Evolutionary conservation across 805 yeast species (phyloP), one percentile per base, ranked within the genome.

Genomic region (Schwanniomyces yamadae): DNA sequence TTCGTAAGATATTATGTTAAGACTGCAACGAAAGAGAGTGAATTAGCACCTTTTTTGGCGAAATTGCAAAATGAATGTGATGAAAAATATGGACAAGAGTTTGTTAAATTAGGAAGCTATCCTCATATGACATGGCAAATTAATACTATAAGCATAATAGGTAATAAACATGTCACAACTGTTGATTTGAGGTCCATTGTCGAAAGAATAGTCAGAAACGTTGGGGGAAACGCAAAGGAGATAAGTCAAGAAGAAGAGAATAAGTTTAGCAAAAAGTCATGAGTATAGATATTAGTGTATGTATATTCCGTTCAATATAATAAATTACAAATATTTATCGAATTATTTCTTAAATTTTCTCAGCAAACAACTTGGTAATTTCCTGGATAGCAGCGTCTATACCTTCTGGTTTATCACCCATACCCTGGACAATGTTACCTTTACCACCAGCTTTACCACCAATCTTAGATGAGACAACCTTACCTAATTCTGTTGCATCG

Each of bases 371-470:
- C 54, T 72, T 71, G 48, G 74, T 74, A 34, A 90, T 77, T 44
- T 82, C 86, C 22, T 72, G 76, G 46, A 93, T 71, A 18, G 99
- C 99, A 26, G 72, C 74, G 27, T 71, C 73, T 35, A 88, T 72
- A 45, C 84, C 86, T 22, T 66, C 72, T 23, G 81, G 74, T 44
- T 87, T 84, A 50, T 82, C 87, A 52, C 99, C 99, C 81, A 88
- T 84, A 65, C 99, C 99, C 70, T 93, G 99, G 50, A 88, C 87
- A 37, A 90, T 81, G 48, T 88, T 86, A 45, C 96, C 98, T 67
- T 88, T 93, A 63, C 99, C 99, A 68, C 99, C 99, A 40, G 96
- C 95, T 63, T 84, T 88, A 63, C 99, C 99, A 47, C 99, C 99
- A 50, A 93, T 79, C 51, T 73, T 69, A 23, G 69, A 64, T 29